phyloP scores from a whole-genome alignment of 257 asterid genomes.

The Petunia secreta region DNA sequence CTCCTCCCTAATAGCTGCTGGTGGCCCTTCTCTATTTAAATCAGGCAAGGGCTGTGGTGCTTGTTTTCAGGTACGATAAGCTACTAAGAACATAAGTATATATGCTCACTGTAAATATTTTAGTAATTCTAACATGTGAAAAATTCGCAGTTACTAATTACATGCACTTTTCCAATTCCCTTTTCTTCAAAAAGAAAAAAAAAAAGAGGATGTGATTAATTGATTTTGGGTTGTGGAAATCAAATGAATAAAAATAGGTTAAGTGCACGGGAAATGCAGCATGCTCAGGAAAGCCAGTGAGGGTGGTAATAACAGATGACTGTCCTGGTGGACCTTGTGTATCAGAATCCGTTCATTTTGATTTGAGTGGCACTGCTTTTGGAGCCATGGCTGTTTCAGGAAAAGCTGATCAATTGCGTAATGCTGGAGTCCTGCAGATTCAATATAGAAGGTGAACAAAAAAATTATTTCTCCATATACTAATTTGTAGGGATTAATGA shows the following conservation, averaged over 20 bases:
- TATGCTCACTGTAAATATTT: background rate
- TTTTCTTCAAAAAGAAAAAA: background rate
- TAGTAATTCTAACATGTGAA: no score
- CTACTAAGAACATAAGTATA: background rate
- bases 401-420: slow-evolving; percentile 56
- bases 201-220: background rate
- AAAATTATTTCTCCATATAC: no score
- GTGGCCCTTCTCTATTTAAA: slow-evolving; percentile 60
- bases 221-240: background rate
- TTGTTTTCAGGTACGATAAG: slow-evolving; percentile 65
- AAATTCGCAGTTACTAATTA: background rate
- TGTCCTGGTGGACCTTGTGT: slow-evolving; percentile 66
- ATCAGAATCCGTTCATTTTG: slow-evolving; percentile 61
- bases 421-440: slow-evolving; percentile 61
- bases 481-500: no score
- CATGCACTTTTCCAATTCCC: background rate
- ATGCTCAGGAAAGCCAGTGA: slow-evolving; percentile 89
- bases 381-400: slow-evolving; percentile 76
- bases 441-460: slow-evolving; percentile 57
- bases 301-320: slow-evolving; percentile 70
- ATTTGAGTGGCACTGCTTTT: slow-evolving; percentile 82
- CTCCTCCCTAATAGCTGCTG: slow-evolving; percentile 73
- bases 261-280: slow-evolving; percentile 52
- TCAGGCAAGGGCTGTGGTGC: slow-evolving; percentile 80
- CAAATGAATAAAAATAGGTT: slow-evolving; percentile 44